These are phyloP conservation scores for Apostasia shenzhenica DNA, from an alignment of 106 monocot genomes.

Conservation along the genomic window DNA sequence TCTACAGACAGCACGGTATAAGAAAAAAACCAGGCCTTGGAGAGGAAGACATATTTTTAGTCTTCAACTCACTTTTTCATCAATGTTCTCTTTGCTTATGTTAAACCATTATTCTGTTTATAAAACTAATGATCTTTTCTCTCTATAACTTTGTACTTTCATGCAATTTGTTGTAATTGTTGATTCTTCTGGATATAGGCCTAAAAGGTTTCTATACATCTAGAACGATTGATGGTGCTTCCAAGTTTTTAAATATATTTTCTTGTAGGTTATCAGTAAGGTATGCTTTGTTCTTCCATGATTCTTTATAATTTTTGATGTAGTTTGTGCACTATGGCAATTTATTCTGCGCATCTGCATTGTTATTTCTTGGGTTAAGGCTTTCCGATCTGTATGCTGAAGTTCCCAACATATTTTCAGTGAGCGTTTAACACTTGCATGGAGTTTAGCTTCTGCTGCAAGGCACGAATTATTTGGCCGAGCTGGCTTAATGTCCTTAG, in stretches of 20 bases:
- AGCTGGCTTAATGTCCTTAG: slow-evolving; percentile 84
- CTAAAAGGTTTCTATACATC: slow-evolving; percentile 62
- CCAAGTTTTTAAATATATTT: slow-evolving; percentile 33
- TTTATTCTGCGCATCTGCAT: neutral
- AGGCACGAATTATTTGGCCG: slow-evolving; percentile 69
- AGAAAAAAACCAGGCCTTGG: no score
- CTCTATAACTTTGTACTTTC: neutral
- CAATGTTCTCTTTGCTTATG: no score
- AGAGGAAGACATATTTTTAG: no score
- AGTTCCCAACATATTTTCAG: slow-evolving; percentile 28
- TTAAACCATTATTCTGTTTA: no score
- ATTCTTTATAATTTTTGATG: no score
- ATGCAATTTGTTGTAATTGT: neutral
- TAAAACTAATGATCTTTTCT: neutral
- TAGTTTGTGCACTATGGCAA: neutral
- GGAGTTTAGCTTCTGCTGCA: slow-evolving; percentile 46
- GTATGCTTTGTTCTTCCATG: slow-evolving; percentile 10
- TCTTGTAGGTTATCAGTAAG: slow-evolving; percentile 29
- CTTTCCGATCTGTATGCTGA: neutral
- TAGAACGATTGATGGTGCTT: slow-evolving; percentile 53
- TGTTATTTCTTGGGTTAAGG: neutral
- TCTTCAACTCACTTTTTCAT: no score
- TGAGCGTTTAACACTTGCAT: slow-evolving; percentile 39
- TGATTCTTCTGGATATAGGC: slow-evolving; percentile 28
- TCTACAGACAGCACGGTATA: no score